Evolutionary conservation across 768 basidiomycete species (phyloP).

Genomic region (Baorangia bicolor): DNA sequence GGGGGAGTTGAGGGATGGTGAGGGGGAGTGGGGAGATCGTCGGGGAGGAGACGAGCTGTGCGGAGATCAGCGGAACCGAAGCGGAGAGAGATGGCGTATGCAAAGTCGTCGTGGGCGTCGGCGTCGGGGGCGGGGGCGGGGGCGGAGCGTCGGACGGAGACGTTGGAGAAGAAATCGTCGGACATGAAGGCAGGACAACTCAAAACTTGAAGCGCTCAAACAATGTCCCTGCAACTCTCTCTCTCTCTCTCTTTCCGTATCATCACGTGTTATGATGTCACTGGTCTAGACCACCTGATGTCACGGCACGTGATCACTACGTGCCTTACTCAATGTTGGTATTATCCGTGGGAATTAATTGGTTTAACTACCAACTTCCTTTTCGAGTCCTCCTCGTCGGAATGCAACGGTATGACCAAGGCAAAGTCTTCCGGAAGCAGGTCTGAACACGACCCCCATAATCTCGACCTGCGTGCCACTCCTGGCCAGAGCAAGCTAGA

Average conservation of each 20-base stretch:
- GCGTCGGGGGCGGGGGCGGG: constrained; percentile 1
- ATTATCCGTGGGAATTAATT: constrained; percentile 6
- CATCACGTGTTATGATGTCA: constrained; percentile 37
- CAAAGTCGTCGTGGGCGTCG: constrained; percentile 45
- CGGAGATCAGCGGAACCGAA: constrained; percentile 40
- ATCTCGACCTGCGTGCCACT: too few relatives aligned
- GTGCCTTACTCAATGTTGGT: too few relatives aligned
- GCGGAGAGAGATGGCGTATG: constrained; percentile 51
- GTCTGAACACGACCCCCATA: too few relatives aligned
- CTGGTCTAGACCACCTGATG: constrained; percentile 25
- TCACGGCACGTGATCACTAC: constrained; percentile 22
- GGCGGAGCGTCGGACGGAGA: constrained; percentile 19
- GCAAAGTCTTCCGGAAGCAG: background rate
- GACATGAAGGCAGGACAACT: constrained; percentile 27
- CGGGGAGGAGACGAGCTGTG: constrained; percentile 37
- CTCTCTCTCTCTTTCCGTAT: background rate
- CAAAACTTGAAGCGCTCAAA: too few relatives aligned
- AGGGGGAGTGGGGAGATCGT: constrained; percentile 13
- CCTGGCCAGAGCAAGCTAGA: constrained; percentile 50
- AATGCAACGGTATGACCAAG: constrained; percentile 19
- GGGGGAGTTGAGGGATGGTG: constrained; percentile 12
- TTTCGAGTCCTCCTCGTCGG: constrained; percentile 9
- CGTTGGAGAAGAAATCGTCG: constrained; percentile 45
- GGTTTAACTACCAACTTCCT: background rate
- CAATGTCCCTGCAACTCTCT: too few relatives aligned